Conservation (phyloP, 140 eudicot species). For the Oenanthe javanica region DNA sequence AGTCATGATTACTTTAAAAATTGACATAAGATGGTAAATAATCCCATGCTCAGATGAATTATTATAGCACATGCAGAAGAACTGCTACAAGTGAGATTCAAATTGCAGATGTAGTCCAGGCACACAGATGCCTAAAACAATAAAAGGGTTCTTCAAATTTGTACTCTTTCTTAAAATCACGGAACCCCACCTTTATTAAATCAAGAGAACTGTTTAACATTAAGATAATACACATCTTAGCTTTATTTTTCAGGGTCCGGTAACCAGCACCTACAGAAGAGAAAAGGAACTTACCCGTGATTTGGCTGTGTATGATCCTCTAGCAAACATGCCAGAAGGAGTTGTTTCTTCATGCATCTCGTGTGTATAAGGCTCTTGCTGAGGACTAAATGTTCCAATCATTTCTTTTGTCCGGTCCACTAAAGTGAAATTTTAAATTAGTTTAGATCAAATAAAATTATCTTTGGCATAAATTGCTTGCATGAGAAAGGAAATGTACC, state of each 20-base stretch:
- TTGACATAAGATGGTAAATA: background rate
- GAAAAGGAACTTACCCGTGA: slow-evolving; percentile 33
- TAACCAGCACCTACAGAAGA: background rate
- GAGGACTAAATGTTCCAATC: slow-evolving; percentile 87
- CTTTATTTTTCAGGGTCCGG: background rate
- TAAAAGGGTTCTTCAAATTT: background rate
- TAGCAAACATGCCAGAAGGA: slow-evolving; percentile 76
- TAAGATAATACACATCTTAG: background rate
- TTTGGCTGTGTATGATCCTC: slow-evolving; percentile 77
- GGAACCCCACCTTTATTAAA: background rate
- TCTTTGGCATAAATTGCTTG: background rate
- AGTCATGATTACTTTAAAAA: background rate
- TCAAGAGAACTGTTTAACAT: background rate
- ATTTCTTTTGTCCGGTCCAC: slow-evolving; percentile 73
- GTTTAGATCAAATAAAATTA: background rate
- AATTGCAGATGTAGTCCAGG: background rate
- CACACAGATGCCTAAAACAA: background rate
- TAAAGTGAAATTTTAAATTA: slow-evolving; percentile 14
- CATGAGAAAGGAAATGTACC: slow-evolving; percentile 29
- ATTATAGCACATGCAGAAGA: background rate
- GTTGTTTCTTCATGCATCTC: slow-evolving; percentile 68
- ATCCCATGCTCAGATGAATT: background rate
- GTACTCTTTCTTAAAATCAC: background rate
- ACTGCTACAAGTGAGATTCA: background rate
- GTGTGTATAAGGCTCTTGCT: slow-evolving; percentile 62